Percentiles rank a stretch among this genome's conserved stretches.
Evolutionary conservation across 768 basidiomycete species (phyloP).

Genomic region (Leccinum broughii): DNA sequence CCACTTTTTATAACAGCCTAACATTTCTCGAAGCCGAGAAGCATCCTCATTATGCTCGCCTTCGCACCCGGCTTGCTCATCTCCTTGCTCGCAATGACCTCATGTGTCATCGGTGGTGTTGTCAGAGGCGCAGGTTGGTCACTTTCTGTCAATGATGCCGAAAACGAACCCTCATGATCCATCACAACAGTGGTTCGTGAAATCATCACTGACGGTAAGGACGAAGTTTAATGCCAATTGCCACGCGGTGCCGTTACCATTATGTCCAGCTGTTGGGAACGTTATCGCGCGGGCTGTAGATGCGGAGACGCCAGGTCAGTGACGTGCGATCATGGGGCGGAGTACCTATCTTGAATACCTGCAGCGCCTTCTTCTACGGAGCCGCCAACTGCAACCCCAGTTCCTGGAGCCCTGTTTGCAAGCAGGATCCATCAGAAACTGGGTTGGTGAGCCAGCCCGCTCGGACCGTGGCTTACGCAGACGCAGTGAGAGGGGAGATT

Average conservation of each 20-base stretch:
- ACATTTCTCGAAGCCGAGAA: not conserved
- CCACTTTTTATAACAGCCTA: not conserved
- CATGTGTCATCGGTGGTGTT: constrained; percentile 7
- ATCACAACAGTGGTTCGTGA: constrained; percentile 1
- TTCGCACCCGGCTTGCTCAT: constrained; percentile 12
- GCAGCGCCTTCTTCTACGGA: not conserved
- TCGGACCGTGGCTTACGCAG: not conserved
- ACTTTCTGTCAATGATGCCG: not conserved
- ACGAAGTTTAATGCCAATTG: not conserved
- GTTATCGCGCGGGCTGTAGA: not conserved
- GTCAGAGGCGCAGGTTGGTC: constrained; percentile 12
- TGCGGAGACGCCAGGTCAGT: constrained; percentile 9
- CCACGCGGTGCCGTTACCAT: not conserved
- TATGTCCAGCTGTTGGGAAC: not conserved
- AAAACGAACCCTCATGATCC: not conserved
- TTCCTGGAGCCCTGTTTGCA: constrained; percentile 6
- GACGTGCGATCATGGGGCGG: not conserved
- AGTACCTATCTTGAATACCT: not conserved
- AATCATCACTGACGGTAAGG: constrained; percentile 4
- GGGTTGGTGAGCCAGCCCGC: not conserved
- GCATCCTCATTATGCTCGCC: constrained; percentile 10
- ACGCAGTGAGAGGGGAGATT: not conserved
- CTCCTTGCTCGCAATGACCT: constrained; percentile 13
- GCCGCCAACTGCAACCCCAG: not conserved
- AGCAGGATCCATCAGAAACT: constrained; percentile 15